Conservation (phyloP, 345 rosid species). For the Melastoma malabathricum region DNA sequence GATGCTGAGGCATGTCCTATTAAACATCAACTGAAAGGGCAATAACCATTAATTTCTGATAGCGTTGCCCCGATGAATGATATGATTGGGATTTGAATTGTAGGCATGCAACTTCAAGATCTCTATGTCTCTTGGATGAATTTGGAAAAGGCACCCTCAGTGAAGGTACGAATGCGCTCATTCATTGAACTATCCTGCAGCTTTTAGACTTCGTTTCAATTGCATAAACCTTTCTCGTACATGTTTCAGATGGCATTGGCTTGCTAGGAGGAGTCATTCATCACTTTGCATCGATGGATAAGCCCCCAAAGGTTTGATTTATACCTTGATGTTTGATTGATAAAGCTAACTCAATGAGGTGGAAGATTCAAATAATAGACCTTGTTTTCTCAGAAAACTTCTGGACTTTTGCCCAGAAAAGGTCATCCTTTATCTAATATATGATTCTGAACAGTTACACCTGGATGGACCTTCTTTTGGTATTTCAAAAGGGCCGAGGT, state of each 20-base stretch:
- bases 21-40: not conserved
- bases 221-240: slow-evolving; percentile 4
- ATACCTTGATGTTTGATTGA: slow-evolving; percentile 3
- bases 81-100: slow-evolving; percentile 1
- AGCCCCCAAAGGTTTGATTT: slow-evolving; percentile 75
- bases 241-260: slow-evolving; percentile 76
- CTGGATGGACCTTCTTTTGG: no score
- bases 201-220: not conserved
- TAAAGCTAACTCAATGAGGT: slow-evolving; percentile 1
- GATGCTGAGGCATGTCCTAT: slow-evolving; percentile 64
- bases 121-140: slow-evolving; percentile 86
- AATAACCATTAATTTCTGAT: no score
- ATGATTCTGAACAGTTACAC: no score
- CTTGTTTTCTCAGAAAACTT: no score
- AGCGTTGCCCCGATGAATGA: not conserved
- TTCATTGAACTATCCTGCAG: not conserved
- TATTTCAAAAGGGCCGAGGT: no score
- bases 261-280: slow-evolving; percentile 89
- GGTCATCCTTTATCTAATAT: no score
- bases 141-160: slow-evolving; percentile 99
- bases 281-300: slow-evolving; percentile 44
- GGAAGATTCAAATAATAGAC: no score
- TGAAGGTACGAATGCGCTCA: slow-evolving; percentile 46
- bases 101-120: slow-evolving; percentile 89
- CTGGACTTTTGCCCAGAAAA: no score